These are phyloP conservation scores for Ceriops decandra DNA, from an alignment of 345 rosid genomes.

Conservation along the genomic window DNA sequence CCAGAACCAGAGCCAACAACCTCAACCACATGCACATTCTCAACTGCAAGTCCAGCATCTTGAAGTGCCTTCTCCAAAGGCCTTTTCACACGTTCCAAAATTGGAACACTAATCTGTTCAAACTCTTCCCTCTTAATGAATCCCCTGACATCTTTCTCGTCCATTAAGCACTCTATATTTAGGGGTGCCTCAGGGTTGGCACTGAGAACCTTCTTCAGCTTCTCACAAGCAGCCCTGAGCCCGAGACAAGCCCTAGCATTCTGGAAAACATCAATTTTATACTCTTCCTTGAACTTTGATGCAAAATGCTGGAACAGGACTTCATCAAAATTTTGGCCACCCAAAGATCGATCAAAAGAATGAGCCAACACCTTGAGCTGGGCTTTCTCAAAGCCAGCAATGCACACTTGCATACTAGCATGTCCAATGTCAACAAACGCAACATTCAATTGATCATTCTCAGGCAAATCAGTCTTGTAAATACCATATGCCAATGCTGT, in stretches of 20 bases:
- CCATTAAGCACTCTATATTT: conserved; percentile 65
- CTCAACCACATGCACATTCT: conserved; percentile 55
- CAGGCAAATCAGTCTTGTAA: conserved; percentile 53
- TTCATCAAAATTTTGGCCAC: conserved; percentile 64
- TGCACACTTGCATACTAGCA: conserved; percentile 53
- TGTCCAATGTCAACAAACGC: conserved; percentile 65
- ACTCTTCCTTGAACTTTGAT: conserved; percentile 48
- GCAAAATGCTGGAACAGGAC: too few species aligned
- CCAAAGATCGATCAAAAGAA: conserved; percentile 50
- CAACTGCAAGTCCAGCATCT: conserved; percentile 49
- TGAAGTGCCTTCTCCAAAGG: conserved; percentile 56
- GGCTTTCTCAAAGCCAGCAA: conserved; percentile 48
- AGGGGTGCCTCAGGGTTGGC: conserved; percentile 67
- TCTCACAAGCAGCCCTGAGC: conserved; percentile 60
- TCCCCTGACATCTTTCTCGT: conserved; percentile 64
- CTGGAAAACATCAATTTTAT: conserved; percentile 51
- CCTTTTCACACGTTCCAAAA: conserved; percentile 44
- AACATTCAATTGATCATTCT: conserved; percentile 31
- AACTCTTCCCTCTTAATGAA: conserved; percentile 65
- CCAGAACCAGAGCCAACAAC: conserved; percentile 72
- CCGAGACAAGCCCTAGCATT: conserved; percentile 54
- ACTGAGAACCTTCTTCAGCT: conserved; percentile 64
- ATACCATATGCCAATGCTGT: conserved; percentile 72
- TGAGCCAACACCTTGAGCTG: conserved; percentile 54
- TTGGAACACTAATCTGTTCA: conserved; percentile 23